Conservation (phyloP, 768 basidiomycete species). For the Amanita inopinata region DNA sequence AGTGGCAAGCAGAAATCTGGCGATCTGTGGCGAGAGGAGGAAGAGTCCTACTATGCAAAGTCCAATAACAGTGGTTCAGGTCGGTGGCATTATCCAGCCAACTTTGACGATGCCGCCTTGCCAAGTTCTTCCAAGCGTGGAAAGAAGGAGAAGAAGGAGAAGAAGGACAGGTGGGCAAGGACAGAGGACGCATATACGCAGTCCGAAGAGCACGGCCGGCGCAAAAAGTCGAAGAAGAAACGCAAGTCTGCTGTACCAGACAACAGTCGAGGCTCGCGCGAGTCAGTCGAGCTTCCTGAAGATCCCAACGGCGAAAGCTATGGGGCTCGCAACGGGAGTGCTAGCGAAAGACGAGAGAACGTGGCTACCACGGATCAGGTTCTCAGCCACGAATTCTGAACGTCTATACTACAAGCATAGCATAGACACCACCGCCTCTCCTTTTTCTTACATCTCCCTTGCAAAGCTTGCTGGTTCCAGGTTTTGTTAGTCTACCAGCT, state of each 20-base stretch:
- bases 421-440: constrained; percentile 27
- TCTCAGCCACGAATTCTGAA: constrained; percentile 59
- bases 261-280: constrained; percentile 25
- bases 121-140: constrained; percentile 29
- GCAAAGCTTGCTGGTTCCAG: no score
- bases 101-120: constrained; percentile 58
- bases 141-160: constrained; percentile 64
- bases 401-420: constrained; percentile 61
- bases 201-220: constrained; percentile 32
- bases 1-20: constrained; percentile 31
- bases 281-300: constrained; percentile 54
- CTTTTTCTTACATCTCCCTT: neutral
- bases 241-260: constrained; percentile 32
- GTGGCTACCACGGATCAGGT: constrained; percentile 27
- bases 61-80: constrained; percentile 33
- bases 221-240: constrained; percentile 59
- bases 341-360: constrained; percentile 18
- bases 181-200: constrained; percentile 76
- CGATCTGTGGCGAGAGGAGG: constrained; percentile 63
- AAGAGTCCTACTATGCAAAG: constrained; percentile 65
- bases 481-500: no score
- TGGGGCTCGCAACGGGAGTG: constrained; percentile 24
- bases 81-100: constrained; percentile 81
- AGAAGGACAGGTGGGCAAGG: constrained; percentile 83
- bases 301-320: constrained; percentile 66